Evolutionary conservation across 2,329 filamentous ascomycete species (phyloP), one percentile per base, ranked within the genome.

Genomic region (Fusarium bactridioides): DNA sequence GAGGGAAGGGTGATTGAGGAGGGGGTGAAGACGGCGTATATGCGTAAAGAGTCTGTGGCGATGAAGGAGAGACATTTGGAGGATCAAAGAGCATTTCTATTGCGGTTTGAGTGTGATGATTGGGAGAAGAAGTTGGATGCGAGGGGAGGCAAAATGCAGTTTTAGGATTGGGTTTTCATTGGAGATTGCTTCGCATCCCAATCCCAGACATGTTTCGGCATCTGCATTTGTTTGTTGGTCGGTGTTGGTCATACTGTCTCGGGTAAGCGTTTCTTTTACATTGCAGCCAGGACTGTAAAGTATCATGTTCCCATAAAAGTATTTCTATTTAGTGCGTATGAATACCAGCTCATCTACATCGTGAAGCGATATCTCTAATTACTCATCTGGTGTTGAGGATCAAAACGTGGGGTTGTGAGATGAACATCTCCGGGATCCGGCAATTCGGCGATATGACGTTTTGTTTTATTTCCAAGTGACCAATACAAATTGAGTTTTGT

Each of bases 401-500:
- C n/a, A n/a, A 19, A 37, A 37, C 15, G 21, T 31, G 48, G 40
- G 40, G 35, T 23, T 21, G 23, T 40, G n/a, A 33, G 63, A 54
- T 43, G 29, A 60, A 21, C 35, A 57, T 27, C 60, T 35, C 50
- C 48, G 61, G 19, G 10, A 67, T 54, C 64, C 64, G 55, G 64
- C 41, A 67, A 62, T 48, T 67, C 63, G 64, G 45, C 53, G 21
- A 51, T 45, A 61, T 61, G 47, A 50, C 41, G n/a, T 27, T 47
- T 48, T 59, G 35, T 59, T 47, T 27, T 37, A 31, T 48, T 48
- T 29, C 29, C 29, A 65, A 21, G 47, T 31, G 31, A 45, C 38
- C 57, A 63, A 66, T 66, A 53, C 53, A 44, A 54, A 51, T 43
- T 66, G 35, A 45, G 44, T 21, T 41, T 37, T 2, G 15, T 18